Evolutionary conservation across 192 early-diverging fungal species (phyloP).

Genomic region (Linnemannia elongata): DNA sequence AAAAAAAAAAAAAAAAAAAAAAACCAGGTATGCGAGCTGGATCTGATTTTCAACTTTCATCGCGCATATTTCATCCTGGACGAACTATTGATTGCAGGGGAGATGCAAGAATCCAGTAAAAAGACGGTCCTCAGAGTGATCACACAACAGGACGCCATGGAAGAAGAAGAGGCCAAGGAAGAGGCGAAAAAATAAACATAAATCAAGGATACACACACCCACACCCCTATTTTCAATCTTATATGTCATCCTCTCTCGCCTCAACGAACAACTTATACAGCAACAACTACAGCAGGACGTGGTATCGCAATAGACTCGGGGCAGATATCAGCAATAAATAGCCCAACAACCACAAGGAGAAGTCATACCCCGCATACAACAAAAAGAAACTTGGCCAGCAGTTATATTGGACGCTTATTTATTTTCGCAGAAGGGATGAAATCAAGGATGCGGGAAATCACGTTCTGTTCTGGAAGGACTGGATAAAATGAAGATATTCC

Average conservation of each 20-base stretch:
- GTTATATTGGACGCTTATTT: no score
- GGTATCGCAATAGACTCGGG: neutral
- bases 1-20: neutral
- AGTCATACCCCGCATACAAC: neutral
- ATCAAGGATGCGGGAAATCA: no score
- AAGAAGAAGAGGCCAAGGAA: conserved; percentile 79
- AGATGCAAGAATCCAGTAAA: conserved; percentile 96
- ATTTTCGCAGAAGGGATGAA: no score
- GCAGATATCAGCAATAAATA: conserved; percentile 3
- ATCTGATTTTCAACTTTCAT: conserved; percentile 99
- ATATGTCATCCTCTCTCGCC: neutral
- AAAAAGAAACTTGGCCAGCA: neutral
- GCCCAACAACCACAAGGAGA: neutral
- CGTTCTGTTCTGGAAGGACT: no score
- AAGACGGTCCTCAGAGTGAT: conserved; percentile 78
- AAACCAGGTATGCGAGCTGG: conserved; percentile 87
- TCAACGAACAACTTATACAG: neutral
- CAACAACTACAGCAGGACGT: neutral
- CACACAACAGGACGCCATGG: conserved; percentile 81
- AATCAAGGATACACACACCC: neutral
- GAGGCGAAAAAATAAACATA: conserved; percentile 62
- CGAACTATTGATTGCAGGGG: conserved; percentile 90
- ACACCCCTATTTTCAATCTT: neutral
- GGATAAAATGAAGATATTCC: no score
- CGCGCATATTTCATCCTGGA: conserved; percentile 89